Base-by-base conservation (phyloP, 2,329 filamentous ascomycete genomes). In the Colletotrichum falcatum region DNA sequence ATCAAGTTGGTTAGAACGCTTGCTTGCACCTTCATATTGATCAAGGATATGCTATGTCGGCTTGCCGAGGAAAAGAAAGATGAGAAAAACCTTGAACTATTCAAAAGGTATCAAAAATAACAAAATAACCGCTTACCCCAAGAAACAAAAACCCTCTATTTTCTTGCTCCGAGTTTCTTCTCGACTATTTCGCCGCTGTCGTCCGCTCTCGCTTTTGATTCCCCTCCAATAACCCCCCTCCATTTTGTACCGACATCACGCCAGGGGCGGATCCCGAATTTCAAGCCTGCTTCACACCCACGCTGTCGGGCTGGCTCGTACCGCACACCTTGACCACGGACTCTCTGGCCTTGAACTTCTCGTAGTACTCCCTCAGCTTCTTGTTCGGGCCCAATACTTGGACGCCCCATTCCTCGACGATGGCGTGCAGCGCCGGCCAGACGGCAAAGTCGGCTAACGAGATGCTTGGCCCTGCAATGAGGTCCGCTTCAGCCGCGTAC, bases 401-500 rank as follows among this genome's bases (percentile, higher is more conserved):
- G 5, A 75, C 51, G 1, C 79, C 81, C 65, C 77, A 77, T 26
- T 79, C 77, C 18, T 77, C 71, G 11, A 82, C 76, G 26, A 89
- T 80, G 39, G 81, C 81, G 67, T 88, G 78, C 69, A 91, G 74
- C 18, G 88, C 81, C 0, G 89, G 88, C 85, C 86, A 89, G 4
- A 89, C 75, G 0, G 86, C 87, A 75, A 85, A 90, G 76, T 91
- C 89, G 0, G 84, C 84, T 2, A 90, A 75, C 2, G 81, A 80
- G 0, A 83, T 74, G 0, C 68, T 72, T 3, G 75, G 66, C 0
- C 84, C 86, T 0, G 84, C 83, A 26, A 89, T 82, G 74, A 84
- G 88, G 16, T 77, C 72, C n/a, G 79, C 76, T 58, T 82, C 81
- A 0, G 68, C 66, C 0, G 77, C 78, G 54, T 82, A 81, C 5